These are phyloP conservation scores for Rhodotorula sp. DNA, from an alignment of 1,284 basidiomycete genomes.

Conservation along the genomic window DNA sequence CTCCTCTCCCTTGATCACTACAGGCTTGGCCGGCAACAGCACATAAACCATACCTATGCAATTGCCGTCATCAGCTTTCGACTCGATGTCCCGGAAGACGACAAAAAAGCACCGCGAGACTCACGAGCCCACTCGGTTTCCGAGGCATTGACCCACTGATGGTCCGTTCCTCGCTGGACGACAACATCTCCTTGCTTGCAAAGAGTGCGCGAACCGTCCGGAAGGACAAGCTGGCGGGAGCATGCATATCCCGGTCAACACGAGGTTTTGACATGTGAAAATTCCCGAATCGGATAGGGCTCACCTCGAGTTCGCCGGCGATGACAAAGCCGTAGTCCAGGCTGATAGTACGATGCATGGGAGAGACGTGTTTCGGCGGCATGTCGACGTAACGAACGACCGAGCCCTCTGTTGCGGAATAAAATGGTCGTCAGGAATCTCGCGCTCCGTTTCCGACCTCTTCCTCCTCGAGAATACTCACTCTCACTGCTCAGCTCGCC, in stretches of 20 bases:
- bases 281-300: no score
- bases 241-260: neutral
- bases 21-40: slow-evolving; percentile 18
- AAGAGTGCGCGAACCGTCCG: slow-evolving; percentile 10
- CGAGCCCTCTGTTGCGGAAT: neutral
- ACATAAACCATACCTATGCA: slow-evolving; percentile 23
- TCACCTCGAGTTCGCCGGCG: slow-evolving; percentile 20
- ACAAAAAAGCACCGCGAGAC: neutral
- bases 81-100: no score
- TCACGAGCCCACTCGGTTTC: slow-evolving; percentile 26
- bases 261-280: neutral
- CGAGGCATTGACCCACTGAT: slow-evolving; percentile 15
- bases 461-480: neutral
- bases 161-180: slow-evolving; percentile 24
- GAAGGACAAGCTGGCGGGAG: slow-evolving; percentile 3
- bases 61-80: neutral
- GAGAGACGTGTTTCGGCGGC: slow-evolving; percentile 14
- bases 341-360: slow-evolving; percentile 24
- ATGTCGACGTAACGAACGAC: slow-evolving; percentile 29
- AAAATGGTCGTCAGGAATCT: neutral
- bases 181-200: slow-evolving; percentile 17
- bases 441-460: neutral
- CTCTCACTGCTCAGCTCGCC: slow-evolving; percentile 15
- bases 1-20: slow-evolving; percentile 16
- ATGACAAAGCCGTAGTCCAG: slow-evolving; percentile 30